These are phyloP conservation scores for Sclerotinia nivalis DNA, from an alignment of 2,329 filamentous ascomycete genomes.

Conservation along the genomic window DNA sequence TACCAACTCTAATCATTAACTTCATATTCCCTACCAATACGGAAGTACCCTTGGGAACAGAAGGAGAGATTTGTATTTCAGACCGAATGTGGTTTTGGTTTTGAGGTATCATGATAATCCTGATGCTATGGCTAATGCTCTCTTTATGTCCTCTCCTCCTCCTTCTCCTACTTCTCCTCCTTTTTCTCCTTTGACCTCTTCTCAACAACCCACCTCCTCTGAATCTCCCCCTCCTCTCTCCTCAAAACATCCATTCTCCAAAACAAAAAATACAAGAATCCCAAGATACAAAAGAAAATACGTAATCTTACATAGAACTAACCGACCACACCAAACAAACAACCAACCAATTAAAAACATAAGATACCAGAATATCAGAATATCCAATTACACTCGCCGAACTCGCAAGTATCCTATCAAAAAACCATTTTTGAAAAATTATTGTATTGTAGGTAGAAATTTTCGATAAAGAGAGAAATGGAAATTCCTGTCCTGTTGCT, in stretches of 20 bases:
- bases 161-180: slow-evolving; percentile 53
- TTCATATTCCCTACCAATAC: slow-evolving; percentile 16
- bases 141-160: too few species aligned
- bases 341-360: slow-evolving; percentile 55
- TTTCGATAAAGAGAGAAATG: slow-evolving; percentile 59
- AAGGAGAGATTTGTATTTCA: slow-evolving; percentile 70
- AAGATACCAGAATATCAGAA: slow-evolving; percentile 69
- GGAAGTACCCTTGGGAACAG: slow-evolving; percentile 50
- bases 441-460: slow-evolving; percentile 59
- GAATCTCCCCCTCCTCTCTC: too few species aligned
- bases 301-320: slow-evolving; percentile 59
- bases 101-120: slow-evolving; percentile 54
- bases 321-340: slow-evolving; percentile 74
- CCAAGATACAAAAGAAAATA: slow-evolving; percentile 71
- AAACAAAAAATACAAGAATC: slow-evolving; percentile 78
- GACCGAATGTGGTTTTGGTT: slow-evolving; percentile 60
- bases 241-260: slow-evolving; percentile 55
- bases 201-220: slow-evolving; percentile 38
- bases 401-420: slow-evolving; percentile 52
- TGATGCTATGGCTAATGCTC: slow-evolving; percentile 50
- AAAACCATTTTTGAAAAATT: slow-evolving; percentile 52
- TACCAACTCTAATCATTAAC: slow-evolving; percentile 24
- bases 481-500: slow-evolving; percentile 62
- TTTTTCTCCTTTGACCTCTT: slow-evolving; percentile 64
- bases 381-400: slow-evolving; percentile 68